These are phyloP conservation scores for Cicer yamashitae DNA, from an alignment of 306 rosid species.

Conservation along the genomic window DNA sequence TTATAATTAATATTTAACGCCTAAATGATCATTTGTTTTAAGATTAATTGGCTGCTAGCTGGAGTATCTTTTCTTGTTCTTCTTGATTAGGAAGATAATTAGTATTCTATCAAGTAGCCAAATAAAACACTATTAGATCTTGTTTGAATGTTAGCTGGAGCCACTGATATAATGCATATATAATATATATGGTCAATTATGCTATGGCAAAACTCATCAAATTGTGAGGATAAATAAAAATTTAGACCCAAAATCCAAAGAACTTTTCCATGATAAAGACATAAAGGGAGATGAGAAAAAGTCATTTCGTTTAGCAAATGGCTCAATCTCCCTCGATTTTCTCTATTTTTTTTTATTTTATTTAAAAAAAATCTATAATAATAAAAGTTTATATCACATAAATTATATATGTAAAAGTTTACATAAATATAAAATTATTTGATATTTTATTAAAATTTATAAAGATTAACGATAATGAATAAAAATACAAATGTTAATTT, in stretches of 20 bases:
- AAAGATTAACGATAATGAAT: too few species aligned
- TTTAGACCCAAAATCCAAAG: neutral
- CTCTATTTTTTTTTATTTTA: too few species aligned
- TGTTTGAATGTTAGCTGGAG: conserved; percentile 32
- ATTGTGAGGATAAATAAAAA: neutral
- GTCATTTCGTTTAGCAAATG: neutral
- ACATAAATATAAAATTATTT: too few species aligned
- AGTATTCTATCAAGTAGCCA: conserved; percentile 1
- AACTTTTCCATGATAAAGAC: neutral
- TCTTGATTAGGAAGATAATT: conserved; percentile 10
- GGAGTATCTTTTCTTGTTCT: conserved; percentile 18
- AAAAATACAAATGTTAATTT: too few species aligned
- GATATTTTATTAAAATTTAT: too few species aligned
- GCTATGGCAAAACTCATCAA: conserved; percentile 8
- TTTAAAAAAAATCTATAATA: too few species aligned
- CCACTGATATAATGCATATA: neutral
- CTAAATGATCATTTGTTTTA: conserved; percentile 25
- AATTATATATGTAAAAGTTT: too few species aligned
- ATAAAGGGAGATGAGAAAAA: neutral
- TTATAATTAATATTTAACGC: conserved; percentile 22
- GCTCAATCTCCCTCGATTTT: too few species aligned
- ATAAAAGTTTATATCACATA: too few species aligned
- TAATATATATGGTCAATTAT: neutral
- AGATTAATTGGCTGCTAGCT: conserved; percentile 37
- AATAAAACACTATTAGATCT: conserved; percentile 1